Base-by-base conservation (phyloP, 2,329 filamentous ascomycete genomes). In the Alternaria longipes region DNA sequence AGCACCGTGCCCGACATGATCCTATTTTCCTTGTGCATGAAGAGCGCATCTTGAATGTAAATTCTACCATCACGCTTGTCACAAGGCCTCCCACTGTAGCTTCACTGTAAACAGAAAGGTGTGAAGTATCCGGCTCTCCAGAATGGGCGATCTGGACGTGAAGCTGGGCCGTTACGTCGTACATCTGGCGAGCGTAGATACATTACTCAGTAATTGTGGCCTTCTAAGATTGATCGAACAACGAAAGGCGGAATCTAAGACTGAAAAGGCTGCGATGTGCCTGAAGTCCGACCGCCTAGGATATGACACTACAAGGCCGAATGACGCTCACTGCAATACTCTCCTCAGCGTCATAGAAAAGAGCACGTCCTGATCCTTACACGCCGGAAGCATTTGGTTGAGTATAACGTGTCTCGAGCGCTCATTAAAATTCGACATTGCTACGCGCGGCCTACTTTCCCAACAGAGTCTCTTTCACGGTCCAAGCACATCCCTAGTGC, bases 311-410 rank as follows among this genome's bases (percentile, higher is more conserved):
- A 12, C 1, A 34, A n/a, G 32, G n/a, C n/a, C 26, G 4, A 9
- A 0, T 14, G 11, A 49, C 11, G 18, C 0, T 34, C 5, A 2
- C 0, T 4, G 22, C 2, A 14, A 1, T 16, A 7, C 18, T 49
- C 12, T 49, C 28, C 16, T 11, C 2, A 2, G 5, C 11, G 32
- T 5, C 9, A n/a, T 22, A n/a, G 0, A 8, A 11, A 22, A 11
- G 14, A 22, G 45, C 18, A 30, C 20, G 0, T 49, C 18, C 11
- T 49, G 2, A 8, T 3, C 8, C 0, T 0, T 20, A 11, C 46
- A 5, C 30, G 1, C 28, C 46, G 20, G 9, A 49, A 16, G 8
- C 18, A 11, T 12, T 34, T 36, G 7, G 12, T 20, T 34, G 18
- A 20, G 30, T 38, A 26, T 5, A n/a, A 24, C n/a, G 30, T 8